These are phyloP conservation scores for Ogataea allantospora DNA, from an alignment of 805 yeast genomes.

Conservation along the genomic window DNA sequence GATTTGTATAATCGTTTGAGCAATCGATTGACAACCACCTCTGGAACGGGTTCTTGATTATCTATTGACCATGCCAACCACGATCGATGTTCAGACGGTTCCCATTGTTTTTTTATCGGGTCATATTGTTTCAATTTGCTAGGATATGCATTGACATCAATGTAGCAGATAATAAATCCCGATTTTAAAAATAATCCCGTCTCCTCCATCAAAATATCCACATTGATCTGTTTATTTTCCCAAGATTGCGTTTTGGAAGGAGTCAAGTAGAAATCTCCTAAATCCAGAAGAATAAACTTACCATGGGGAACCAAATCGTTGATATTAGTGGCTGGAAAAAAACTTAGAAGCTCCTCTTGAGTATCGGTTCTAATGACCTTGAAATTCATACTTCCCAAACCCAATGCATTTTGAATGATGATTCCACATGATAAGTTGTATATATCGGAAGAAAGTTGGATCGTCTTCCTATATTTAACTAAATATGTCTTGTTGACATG, in stretches of 20 bases:
- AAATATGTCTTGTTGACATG: constrained; percentile 50
- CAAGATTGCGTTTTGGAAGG: not conserved
- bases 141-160: constrained; percentile 35
- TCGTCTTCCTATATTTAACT: constrained; percentile 42
- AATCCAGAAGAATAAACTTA: constrained; percentile 46
- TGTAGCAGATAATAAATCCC: constrained; percentile 43
- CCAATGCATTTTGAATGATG: constrained; percentile 51
- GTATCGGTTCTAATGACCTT: constrained; percentile 38
- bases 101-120: constrained; percentile 2
- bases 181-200: constrained; percentile 52
- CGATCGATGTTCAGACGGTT: constrained; percentile 11
- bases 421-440: constrained; percentile 53
- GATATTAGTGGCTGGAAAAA: constrained; percentile 56
- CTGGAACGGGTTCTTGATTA: constrained; percentile 32
- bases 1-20: constrained; percentile 48
- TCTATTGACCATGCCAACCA: constrained; percentile 36
- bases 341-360: constrained; percentile 36
- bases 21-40: constrained; percentile 43
- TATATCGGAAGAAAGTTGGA: constrained; percentile 47
- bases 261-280: constrained; percentile 46
- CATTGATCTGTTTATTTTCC: constrained; percentile 31
- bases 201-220: constrained; percentile 53
- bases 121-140: constrained; percentile 6
- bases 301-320: constrained; percentile 55
- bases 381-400: constrained; percentile 59